Percentiles rank a stretch among this genome's conserved stretches.
Evolutionary conservation across 257 asterid species (phyloP).

Genomic region (Echium plantagineum): DNA sequence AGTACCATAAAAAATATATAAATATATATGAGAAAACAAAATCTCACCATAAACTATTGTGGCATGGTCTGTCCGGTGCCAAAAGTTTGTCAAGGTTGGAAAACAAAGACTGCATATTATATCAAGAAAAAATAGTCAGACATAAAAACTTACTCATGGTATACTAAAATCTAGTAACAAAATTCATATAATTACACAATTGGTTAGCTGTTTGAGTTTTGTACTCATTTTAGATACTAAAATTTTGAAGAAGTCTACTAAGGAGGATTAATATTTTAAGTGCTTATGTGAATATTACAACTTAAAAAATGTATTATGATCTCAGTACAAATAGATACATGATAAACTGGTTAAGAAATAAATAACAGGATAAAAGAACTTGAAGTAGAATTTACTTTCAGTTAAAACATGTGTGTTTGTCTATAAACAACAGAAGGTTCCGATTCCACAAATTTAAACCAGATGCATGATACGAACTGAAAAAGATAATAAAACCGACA

Average conservation of each 20-base stretch:
- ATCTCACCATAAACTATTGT: constrained; percentile 75
- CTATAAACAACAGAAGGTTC: too few relatives aligned
- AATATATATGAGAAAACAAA: background rate
- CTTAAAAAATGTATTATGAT: background rate
- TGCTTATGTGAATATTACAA: background rate
- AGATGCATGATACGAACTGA: background rate
- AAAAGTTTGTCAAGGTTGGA: constrained; percentile 68
- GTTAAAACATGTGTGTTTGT: too few relatives aligned
- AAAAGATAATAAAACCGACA: background rate
- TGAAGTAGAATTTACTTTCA: background rate
- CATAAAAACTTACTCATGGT: background rate
- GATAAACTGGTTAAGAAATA: too few relatives aligned
- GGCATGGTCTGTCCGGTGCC: constrained; percentile 88
- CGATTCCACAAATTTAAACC: too few relatives aligned
- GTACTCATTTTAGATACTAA: background rate
- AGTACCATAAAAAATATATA: background rate
- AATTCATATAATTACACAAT: background rate
- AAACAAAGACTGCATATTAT: constrained; percentile 54
- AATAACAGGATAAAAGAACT: background rate
- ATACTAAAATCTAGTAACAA: background rate
- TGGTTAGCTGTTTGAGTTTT: background rate
- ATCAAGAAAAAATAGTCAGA: background rate
- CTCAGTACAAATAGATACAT: background rate
- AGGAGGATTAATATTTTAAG: background rate
- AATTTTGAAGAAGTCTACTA: background rate